Conservation (phyloP, 78 protist genomes). For the Ministeria vibrans region DNA sequence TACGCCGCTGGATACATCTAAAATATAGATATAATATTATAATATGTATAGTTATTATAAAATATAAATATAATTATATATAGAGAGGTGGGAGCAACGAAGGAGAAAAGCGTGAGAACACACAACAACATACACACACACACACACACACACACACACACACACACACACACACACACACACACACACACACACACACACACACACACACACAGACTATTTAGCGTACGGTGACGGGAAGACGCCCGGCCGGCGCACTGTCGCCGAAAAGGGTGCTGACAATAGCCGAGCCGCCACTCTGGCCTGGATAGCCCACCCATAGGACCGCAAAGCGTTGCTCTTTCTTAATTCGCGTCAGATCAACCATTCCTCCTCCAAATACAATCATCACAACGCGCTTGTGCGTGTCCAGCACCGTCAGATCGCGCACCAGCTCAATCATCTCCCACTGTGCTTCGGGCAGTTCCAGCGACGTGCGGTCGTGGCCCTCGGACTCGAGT, state of each 20-base stretch:
- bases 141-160: no score
- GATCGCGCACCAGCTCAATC: not conserved
- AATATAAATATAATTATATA: no score
- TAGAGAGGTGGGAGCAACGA: no score
- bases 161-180: no score
- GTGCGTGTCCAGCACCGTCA: not conserved
- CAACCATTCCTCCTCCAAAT: slow-evolving; percentile 11
- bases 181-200: no score
- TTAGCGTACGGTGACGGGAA: no score
- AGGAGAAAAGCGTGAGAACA: no score
- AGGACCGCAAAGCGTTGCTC: slow-evolving; percentile 1
- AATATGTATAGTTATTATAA: no score
- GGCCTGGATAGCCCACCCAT: slow-evolving; percentile 32
- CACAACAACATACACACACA: no score
- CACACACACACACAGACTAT: no score
- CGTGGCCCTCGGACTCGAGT: slow-evolving; percentile 21
- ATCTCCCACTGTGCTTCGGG: slow-evolving; percentile 33
- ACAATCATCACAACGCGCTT: not conserved
- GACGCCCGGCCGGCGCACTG: not conserved
- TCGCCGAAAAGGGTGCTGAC: slow-evolving; percentile 13
- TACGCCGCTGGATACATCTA: slow-evolving; percentile 25
- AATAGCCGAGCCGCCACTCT: slow-evolving; percentile 31
- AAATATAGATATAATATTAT: no score
- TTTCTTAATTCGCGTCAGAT: not conserved
- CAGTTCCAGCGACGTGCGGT: slow-evolving; percentile 13